Evolutionary conservation across 2,329 filamentous ascomycete species (phyloP).

Genomic region (Leptosphaerulina australis): DNA sequence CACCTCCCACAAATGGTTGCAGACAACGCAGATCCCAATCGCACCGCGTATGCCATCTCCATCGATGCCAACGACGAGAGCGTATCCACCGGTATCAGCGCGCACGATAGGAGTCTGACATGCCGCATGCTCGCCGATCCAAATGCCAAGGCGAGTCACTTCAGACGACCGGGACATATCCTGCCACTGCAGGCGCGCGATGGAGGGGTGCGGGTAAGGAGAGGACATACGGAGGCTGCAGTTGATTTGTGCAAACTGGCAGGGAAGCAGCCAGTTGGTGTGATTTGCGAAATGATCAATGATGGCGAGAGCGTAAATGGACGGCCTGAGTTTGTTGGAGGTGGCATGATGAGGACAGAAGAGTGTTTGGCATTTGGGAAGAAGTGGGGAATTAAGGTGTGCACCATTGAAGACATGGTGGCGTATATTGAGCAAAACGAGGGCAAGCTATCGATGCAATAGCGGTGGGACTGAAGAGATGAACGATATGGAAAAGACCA

Average conservation of each 20-base stretch:
- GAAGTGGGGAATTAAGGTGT: constrained; percentile 88
- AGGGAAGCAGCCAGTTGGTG: constrained; percentile 73
- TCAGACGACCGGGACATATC: constrained; percentile 87
- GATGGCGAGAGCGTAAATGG: constrained; percentile 77
- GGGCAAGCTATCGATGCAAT: constrained; percentile 51
- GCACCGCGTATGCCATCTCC: constrained; percentile 91
- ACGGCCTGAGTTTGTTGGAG: constrained; percentile 66
- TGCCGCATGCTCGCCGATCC: constrained; percentile 78
- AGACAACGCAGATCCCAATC: constrained; percentile 77
- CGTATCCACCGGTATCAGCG: constrained; percentile 83
- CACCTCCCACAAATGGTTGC: constrained; percentile 88
- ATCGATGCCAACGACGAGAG: constrained; percentile 75
- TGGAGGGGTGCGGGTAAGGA: constrained; percentile 79
- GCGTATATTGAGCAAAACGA: constrained; percentile 77
- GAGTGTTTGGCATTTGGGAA: constrained; percentile 86
- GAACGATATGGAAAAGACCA: background rate
- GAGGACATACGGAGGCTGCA: constrained; percentile 91
- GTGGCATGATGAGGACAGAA: constrained; percentile 92
- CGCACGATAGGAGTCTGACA: constrained; percentile 82
- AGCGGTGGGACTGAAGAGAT: background rate
- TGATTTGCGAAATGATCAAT: constrained; percentile 90
- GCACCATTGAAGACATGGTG: constrained; percentile 92
- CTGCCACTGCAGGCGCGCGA: constrained; percentile 79
- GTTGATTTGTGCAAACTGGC: constrained; percentile 88
- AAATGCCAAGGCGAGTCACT: constrained; percentile 58